Percentiles rank a stretch among this genome's conserved stretches.
phyloP scores from a whole-genome alignment of 2,329 filamentous ascomycete genomes.

The Verruconis gallopava region DNA sequence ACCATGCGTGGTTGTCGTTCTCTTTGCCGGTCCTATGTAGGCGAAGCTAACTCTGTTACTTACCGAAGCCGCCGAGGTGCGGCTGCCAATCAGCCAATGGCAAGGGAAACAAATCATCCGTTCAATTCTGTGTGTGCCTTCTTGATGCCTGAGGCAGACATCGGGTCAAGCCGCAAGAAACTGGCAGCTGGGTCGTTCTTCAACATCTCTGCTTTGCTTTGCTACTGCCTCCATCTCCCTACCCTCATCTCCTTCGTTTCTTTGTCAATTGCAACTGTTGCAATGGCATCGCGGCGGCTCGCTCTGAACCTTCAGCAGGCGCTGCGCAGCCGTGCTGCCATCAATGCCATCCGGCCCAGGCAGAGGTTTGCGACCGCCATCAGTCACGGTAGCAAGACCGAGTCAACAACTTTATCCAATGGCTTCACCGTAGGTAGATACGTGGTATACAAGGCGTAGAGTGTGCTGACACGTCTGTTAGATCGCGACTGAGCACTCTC shows the following conservation, averaged over 20 bases:
- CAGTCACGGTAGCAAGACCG: conserved; percentile 55
- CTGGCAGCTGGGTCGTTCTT: too few species aligned
- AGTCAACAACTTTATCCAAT: conserved; percentile 94
- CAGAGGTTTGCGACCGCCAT: conserved; percentile 86
- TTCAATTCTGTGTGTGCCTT: too few species aligned
- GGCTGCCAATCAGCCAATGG: too few species aligned
- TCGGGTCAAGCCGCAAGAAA: too few species aligned
- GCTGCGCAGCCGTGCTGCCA: conserved; percentile 74
- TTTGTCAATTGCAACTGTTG: conserved; percentile 16
- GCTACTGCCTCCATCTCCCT: conserved; percentile 15
- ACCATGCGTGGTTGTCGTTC: too few species aligned
- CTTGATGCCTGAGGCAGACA: too few species aligned
- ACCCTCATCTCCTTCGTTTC: conserved; percentile 20
- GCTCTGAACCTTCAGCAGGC: conserved; percentile 87
- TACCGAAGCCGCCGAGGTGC: too few species aligned
- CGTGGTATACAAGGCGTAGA: neutral
- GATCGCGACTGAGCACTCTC: conserved; percentile 97
- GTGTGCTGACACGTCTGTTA: conserved; percentile 28
- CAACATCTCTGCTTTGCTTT: too few species aligned
- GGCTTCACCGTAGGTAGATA: conserved; percentile 67
- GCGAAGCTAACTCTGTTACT: too few species aligned
- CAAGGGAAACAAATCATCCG: too few species aligned
- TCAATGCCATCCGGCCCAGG: conserved; percentile 51
- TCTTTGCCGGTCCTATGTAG: too few species aligned
- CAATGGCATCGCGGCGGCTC: conserved; percentile 94